Percentiles rank a stretch among this genome's conserved stretches.
Conservation (phyloP, 495 filamentous ascomycete genomes). For the Daldinia decipiens region DNA sequence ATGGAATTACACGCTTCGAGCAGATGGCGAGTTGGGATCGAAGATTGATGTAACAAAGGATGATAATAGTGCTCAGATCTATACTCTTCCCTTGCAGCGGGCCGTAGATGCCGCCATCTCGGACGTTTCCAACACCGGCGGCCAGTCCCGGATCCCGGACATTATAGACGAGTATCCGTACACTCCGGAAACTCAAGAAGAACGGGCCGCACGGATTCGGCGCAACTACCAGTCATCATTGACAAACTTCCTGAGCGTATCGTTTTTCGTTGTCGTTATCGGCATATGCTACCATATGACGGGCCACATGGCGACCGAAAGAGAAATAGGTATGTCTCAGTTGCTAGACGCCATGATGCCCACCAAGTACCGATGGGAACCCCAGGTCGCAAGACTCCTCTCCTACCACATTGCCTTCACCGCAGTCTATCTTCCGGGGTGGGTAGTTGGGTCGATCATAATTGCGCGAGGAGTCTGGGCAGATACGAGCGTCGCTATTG, state of each 20-base stretch:
- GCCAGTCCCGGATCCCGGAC: slow-evolving; percentile 55
- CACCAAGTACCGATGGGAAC: slow-evolving; percentile 69
- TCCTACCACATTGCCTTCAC: slow-evolving; percentile 76
- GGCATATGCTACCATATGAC: slow-evolving; percentile 79
- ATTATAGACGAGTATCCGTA: slow-evolving; percentile 74
- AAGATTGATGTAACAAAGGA: slow-evolving; percentile 67
- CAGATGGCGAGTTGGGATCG: slow-evolving; percentile 68
- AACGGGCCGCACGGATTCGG: slow-evolving; percentile 69
- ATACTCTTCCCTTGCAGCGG: slow-evolving; percentile 79
- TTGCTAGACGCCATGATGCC: slow-evolving; percentile 86
- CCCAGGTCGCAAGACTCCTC: slow-evolving; percentile 72
- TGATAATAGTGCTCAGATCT: slow-evolving; percentile 76
- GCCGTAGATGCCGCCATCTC: slow-evolving; percentile 80
- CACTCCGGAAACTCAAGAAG: slow-evolving; percentile 71
- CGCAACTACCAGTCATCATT: slow-evolving; percentile 73
- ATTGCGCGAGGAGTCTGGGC: slow-evolving; percentile 70
- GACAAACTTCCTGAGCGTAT: slow-evolving; percentile 72
- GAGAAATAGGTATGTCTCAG: slow-evolving; percentile 81
- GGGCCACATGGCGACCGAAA: slow-evolving; percentile 78
- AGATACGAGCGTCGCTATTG: slow-evolving; percentile 65
- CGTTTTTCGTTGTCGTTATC: slow-evolving; percentile 74
- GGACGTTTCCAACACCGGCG: slow-evolving; percentile 54
- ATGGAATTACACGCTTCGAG: slow-evolving; percentile 89
- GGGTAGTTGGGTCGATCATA: slow-evolving; percentile 73
- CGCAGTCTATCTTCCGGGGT: slow-evolving; percentile 72